These are phyloP conservation scores for Beauveria rudraprayagi DNA, from an alignment of 2,329 filamentous ascomycete species.

Conservation along the genomic window DNA sequence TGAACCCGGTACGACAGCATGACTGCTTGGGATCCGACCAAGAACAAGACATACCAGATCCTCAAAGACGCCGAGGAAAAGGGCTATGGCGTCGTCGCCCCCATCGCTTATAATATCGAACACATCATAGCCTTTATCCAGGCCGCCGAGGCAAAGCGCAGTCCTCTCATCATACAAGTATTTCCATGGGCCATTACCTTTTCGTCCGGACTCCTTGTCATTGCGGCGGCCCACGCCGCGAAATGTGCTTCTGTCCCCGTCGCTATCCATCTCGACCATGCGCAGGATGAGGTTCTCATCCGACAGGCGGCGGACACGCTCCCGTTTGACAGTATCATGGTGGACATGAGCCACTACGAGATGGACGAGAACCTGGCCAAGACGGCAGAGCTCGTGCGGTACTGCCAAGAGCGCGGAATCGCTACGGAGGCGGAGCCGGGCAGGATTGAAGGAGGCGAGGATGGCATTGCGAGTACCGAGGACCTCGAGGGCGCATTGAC, in stretches of 20 bases:
- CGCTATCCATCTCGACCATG: slow-evolving; percentile 59
- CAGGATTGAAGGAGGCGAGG: slow-evolving; percentile 57
- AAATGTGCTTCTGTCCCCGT: slow-evolving; percentile 49
- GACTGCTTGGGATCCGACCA: slow-evolving; percentile 16
- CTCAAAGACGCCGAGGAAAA: slow-evolving; percentile 44
- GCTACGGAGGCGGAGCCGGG: slow-evolving; percentile 63
- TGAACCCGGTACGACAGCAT: slow-evolving; percentile 9
- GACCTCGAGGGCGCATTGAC: slow-evolving; percentile 46
- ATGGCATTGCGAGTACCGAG: slow-evolving; percentile 57
- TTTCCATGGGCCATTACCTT: slow-evolving; percentile 66
- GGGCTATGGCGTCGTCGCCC: slow-evolving; percentile 43
- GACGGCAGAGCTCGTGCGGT: slow-evolving; percentile 52
- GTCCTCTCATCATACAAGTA: slow-evolving; percentile 60
- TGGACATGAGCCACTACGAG: slow-evolving; percentile 68
- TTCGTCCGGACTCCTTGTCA: slow-evolving; percentile 45
- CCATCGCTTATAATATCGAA: slow-evolving; percentile 61
- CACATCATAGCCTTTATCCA: slow-evolving; percentile 59
- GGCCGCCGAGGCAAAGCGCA: slow-evolving; percentile 58
- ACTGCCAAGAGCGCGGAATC: slow-evolving; percentile 56
- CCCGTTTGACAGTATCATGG: slow-evolving; percentile 65
- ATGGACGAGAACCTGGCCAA: slow-evolving; percentile 59
- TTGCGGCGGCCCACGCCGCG: slow-evolving; percentile 47
- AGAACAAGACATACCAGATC: slow-evolving; percentile 29
- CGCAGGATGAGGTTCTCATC: slow-evolving; percentile 52
- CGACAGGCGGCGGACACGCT: slow-evolving; percentile 45